phyloP scores from a whole-genome alignment of 78 protist genomes.

The Dictyostelium firmibasis region DNA sequence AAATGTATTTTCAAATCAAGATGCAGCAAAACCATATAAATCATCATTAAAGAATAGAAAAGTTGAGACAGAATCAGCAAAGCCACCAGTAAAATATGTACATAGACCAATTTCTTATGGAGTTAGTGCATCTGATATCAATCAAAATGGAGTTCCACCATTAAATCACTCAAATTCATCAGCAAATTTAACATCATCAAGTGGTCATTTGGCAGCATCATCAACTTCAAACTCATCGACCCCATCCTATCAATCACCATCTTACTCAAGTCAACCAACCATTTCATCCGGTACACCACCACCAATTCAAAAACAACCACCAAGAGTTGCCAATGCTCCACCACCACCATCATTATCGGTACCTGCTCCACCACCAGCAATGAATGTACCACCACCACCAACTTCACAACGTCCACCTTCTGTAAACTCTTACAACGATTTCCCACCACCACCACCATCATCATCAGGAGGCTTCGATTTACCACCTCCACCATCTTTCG shows the following conservation, averaged over 20 bases:
- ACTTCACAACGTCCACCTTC: not conserved
- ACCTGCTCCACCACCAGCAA: not conserved
- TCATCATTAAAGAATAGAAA: conserved; percentile 15
- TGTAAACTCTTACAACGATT: not conserved
- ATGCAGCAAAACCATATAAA: conserved; percentile 27
- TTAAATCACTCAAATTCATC: conserved; percentile 21
- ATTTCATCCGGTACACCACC: not conserved
- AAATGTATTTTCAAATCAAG: conserved; percentile 1
- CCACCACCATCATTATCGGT: conserved; percentile 2
- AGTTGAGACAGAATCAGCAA: conserved; percentile 10
- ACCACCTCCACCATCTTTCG: not conserved
- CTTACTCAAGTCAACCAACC: not conserved
- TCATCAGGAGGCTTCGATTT: not conserved
- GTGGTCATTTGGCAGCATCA: conserved; percentile 1
- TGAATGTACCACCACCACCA: conserved; percentile 25
- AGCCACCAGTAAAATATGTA: conserved; percentile 41
- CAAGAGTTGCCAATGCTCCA: not conserved
- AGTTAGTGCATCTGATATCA: not conserved
- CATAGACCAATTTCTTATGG: conserved; percentile 37
- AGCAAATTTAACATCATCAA: not conserved
- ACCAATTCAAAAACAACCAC: conserved; percentile 5
- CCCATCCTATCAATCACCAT: conserved; percentile 11
- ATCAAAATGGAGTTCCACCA: not conserved
- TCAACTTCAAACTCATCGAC: conserved; percentile 13
- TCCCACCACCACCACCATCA: conserved; percentile 32